Evolutionary conservation across 352 stramenopile species (phyloP), one percentile per base, ranked within the genome.

Genomic region (Paralagenidium karlingii): DNA sequence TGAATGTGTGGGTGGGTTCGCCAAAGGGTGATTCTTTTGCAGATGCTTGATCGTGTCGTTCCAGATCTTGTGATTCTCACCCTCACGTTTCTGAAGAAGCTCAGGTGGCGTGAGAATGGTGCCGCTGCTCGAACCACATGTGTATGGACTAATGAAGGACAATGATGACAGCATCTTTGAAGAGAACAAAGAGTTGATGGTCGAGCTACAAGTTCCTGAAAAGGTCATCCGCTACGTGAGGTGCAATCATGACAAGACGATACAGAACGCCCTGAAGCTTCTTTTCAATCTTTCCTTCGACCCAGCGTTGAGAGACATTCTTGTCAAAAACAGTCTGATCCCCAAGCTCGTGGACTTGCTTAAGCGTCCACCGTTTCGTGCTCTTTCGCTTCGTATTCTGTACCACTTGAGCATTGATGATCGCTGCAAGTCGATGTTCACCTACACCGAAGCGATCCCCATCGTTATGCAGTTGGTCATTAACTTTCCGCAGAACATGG

Each of bases 201-300:
- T 89, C 33, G 77, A 93, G 49, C 56, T 84, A 20, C 61, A 64
- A 1, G 63, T 83, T n/a, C 53, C 82, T 18, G 70, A 88, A 39
- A 85, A 82, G 36, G 57, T 87, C 18, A 60, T 86, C 15, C 69
- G 70, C 13, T 87, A 89, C 47, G 63, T 84, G 26, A 69, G 70
- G 22, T 91, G 73, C 58, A 80, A 69, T 43, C 75, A 89, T 49
- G 75, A 89, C 60, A 91, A 87, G 51, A 87, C 69, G 12, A 73
- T 81, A 24, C 75, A 91, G 18, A 52, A 43, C 13, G 15, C 75
- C 25, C 59, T 89, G 15, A 89, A 90, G 40, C 55, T 97, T 32
- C 51, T 97, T 12, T 96, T 97, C 66, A 98, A 98, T 45, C 47
- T 98, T 36, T 96, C 83, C 9, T 98, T 97, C 53, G 83, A 98